phyloP scores from a whole-genome alignment of 257 asterid genomes.

The Prunella vulgaris region DNA sequence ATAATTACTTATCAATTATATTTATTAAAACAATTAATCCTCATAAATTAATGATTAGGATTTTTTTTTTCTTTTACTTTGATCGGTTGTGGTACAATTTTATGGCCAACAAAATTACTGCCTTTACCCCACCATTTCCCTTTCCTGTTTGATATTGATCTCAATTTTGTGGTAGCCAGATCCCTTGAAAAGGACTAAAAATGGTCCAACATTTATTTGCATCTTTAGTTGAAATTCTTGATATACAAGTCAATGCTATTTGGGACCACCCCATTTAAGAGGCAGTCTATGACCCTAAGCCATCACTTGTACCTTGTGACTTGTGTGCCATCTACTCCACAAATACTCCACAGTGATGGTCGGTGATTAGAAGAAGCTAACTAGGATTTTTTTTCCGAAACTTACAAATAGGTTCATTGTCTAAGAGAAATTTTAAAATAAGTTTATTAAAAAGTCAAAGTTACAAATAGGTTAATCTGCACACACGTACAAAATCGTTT shows the following conservation, averaged over 20 bases:
- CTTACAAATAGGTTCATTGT: too few species aligned
- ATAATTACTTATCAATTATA: too few species aligned
- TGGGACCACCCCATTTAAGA: background rate
- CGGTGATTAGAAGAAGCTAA: background rate
- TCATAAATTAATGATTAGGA: background rate
- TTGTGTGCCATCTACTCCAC: background rate
- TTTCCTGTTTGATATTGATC: background rate
- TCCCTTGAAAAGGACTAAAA: background rate
- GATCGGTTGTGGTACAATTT: background rate
- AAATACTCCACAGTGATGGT: background rate
- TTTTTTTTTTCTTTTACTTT: too few species aligned
- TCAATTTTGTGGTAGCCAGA: background rate
- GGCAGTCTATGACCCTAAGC: background rate
- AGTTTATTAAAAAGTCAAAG: too few species aligned
- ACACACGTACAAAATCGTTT: too few species aligned
- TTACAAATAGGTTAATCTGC: too few species aligned
- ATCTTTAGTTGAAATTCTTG: background rate
- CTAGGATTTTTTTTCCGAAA: too few species aligned
- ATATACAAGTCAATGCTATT: background rate
- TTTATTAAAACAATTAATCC: too few species aligned
- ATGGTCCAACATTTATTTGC: background rate
- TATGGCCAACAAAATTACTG: background rate
- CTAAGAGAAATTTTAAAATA: too few species aligned
- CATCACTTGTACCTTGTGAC: background rate
- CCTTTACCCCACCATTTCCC: background rate